Percentiles rank a stretch among this genome's conserved stretches.
phyloP scores from a whole-genome alignment of 176 grass and related monocot species.

The Lolium multiflorum region DNA sequence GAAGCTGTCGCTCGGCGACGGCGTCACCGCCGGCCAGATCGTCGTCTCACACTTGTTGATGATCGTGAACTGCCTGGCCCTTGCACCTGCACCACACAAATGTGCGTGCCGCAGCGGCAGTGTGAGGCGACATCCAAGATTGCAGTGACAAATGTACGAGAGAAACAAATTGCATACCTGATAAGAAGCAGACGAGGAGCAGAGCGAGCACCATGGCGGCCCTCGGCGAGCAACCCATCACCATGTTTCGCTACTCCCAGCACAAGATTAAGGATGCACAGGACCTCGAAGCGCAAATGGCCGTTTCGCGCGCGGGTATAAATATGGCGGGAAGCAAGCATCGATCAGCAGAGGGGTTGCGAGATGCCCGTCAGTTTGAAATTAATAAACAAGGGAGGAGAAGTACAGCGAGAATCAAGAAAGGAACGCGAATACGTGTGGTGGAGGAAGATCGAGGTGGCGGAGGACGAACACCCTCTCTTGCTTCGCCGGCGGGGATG shows the following conservation, averaged over 20 bases:
- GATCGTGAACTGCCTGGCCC: slow-evolving; percentile 57
- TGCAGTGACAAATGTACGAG: neutral
- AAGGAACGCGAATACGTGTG: slow-evolving; percentile 29
- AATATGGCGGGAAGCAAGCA: slow-evolving; percentile 11
- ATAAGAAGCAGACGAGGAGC: slow-evolving; percentile 39
- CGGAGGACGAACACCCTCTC: neutral
- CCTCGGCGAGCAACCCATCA: slow-evolving; percentile 37
- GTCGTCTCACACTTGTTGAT: slow-evolving; percentile 63
- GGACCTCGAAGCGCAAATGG: neutral
- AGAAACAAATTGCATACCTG: slow-evolving; percentile 36
- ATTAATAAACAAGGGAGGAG: neutral
- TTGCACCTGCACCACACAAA: neutral
- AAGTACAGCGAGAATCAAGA: neutral
- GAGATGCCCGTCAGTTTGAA: neutral
- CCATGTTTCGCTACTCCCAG: neutral
- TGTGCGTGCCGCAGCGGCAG: no score
- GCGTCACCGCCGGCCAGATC: slow-evolving; percentile 65
- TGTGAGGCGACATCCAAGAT: neutral
- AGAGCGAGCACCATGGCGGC: slow-evolving; percentile 1
- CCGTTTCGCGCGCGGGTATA: neutral
- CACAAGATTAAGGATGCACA: neutral
- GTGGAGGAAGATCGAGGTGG: slow-evolving; percentile 16
- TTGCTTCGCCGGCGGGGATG: slow-evolving; percentile 16
- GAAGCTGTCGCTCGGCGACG: slow-evolving; percentile 59
- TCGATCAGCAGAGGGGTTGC: neutral